These are phyloP conservation scores for Oryza australiensis DNA, from an alignment of 176 grass and related monocot species.

Conservation along the genomic window DNA sequence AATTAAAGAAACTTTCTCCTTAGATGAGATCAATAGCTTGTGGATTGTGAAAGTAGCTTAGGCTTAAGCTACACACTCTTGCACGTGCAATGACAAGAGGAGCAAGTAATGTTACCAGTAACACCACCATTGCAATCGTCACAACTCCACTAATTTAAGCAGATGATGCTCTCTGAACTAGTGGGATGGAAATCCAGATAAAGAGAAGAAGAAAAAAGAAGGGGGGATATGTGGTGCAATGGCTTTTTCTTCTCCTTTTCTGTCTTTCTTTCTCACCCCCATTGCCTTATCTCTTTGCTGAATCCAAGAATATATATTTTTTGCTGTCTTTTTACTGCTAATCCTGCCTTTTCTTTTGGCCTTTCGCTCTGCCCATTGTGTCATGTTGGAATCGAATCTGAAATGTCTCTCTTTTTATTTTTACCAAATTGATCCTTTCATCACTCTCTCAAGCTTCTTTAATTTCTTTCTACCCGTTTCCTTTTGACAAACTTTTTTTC, in stretches of 20 bases:
- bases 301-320: background rate
- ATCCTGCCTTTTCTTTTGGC: background rate
- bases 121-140: slow-evolving; percentile 10
- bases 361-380: slow-evolving; percentile 11
- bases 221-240: background rate
- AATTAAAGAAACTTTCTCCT: background rate
- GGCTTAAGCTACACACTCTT: slow-evolving; percentile 42
- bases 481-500: slow-evolving; percentile 10
- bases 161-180: background rate
- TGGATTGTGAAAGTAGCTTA: slow-evolving; percentile 29
- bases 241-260: background rate
- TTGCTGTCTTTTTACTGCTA: background rate
- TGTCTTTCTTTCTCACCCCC: background rate
- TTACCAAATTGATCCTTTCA: background rate
- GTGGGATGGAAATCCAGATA: slow-evolving; percentile 41
- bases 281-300: slow-evolving; percentile 36
- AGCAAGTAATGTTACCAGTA: background rate
- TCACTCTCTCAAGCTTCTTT: slow-evolving; percentile 26
- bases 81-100: slow-evolving; percentile 35
- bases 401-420: background rate
- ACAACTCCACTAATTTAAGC: slow-evolving; percentile 34
- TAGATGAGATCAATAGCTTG: background rate
- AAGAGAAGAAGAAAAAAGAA: background rate
- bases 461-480: slow-evolving; percentile 38
- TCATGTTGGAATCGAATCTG: slow-evolving; percentile 40